A percentile compares a stretch with the other conserved stretches of the same genome.
These are phyloP conservation scores for Cyberlindnera maritima DNA, from an alignment of 805 yeast species.

Conservation along the genomic window DNA sequence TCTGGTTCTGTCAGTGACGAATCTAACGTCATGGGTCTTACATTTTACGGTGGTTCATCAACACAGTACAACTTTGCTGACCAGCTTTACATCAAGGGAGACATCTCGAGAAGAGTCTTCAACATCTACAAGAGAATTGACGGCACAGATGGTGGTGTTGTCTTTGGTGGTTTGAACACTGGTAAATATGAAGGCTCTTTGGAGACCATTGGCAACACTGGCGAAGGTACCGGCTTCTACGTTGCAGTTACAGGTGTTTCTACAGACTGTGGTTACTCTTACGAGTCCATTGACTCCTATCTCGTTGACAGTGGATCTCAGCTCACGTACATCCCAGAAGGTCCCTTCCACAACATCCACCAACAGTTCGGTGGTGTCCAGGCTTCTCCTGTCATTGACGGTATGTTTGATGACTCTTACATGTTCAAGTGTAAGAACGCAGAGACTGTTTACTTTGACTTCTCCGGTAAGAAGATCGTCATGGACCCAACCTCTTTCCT, in stretches of 20 bases:
- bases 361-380: constrained; percentile 19
- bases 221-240: not conserved
- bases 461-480: constrained; percentile 17
- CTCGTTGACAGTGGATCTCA: constrained; percentile 22
- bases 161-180: constrained; percentile 25
- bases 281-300: constrained; percentile 1
- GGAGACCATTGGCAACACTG: constrained; percentile 5
- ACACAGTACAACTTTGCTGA: constrained; percentile 2
- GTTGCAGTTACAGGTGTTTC: constrained; percentile 15
- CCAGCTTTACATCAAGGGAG: constrained; percentile 2
- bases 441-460: constrained; percentile 11
- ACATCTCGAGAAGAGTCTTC: constrained; percentile 14
- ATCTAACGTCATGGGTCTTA: constrained; percentile 15
- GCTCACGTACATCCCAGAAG: constrained; percentile 8
- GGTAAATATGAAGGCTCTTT: constrained; percentile 16
- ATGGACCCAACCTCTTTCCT: constrained; percentile 13
- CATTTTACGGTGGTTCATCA: not conserved
- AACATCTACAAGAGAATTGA: constrained; percentile 6
- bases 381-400: constrained; percentile 27
- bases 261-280: constrained; percentile 14
- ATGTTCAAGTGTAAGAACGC: constrained; percentile 25
- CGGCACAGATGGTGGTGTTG: constrained; percentile 12
- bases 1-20: constrained; percentile 7
- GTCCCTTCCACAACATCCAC: constrained; percentile 14
- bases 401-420: constrained; percentile 36